These are phyloP conservation scores for Epithemia pelagica DNA, from an alignment of 108 stramenopile genomes.

Conservation along the genomic window DNA sequence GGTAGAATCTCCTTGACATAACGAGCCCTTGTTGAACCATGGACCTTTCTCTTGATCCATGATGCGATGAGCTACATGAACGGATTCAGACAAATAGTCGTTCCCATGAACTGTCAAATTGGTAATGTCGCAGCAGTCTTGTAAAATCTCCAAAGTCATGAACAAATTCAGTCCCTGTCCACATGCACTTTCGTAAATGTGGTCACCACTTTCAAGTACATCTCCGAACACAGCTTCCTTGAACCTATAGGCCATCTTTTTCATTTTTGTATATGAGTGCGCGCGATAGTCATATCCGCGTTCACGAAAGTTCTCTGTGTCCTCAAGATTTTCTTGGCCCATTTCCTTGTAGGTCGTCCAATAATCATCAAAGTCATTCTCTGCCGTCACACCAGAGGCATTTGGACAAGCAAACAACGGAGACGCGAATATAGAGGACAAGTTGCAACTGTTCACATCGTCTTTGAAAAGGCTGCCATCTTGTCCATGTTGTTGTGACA, in stretches of 20 bases:
- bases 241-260: slow-evolving; percentile 2
- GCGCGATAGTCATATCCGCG: slow-evolving; percentile 19
- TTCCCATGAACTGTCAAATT: slow-evolving; percentile 33
- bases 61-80: slow-evolving; percentile 1
- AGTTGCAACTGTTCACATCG: too few species aligned
- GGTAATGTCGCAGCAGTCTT: slow-evolving; percentile 15
- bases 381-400: too few species aligned
- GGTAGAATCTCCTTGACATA: slow-evolving; percentile 37
- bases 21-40: slow-evolving; percentile 6
- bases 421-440: too few species aligned
- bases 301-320: slow-evolving; percentile 13
- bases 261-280: slow-evolving; percentile 11
- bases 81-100: slow-evolving; percentile 23
- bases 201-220: slow-evolving; percentile 11
- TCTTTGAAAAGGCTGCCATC: too few species aligned
- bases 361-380: background rate
- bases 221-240: slow-evolving; percentile 3
- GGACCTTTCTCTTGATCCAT: background rate
- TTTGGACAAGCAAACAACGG: too few species aligned
- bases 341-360: background rate
- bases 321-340: background rate
- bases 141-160: slow-evolving; percentile 23
- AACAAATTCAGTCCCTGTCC: slow-evolving; percentile 31
- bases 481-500: too few species aligned
- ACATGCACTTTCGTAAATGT: slow-evolving; percentile 31